Evolutionary conservation across 116 monocot genomes (phyloP), one percentile per base, ranked within the genome.

Genomic region (Posidonia oceanica): DNA sequence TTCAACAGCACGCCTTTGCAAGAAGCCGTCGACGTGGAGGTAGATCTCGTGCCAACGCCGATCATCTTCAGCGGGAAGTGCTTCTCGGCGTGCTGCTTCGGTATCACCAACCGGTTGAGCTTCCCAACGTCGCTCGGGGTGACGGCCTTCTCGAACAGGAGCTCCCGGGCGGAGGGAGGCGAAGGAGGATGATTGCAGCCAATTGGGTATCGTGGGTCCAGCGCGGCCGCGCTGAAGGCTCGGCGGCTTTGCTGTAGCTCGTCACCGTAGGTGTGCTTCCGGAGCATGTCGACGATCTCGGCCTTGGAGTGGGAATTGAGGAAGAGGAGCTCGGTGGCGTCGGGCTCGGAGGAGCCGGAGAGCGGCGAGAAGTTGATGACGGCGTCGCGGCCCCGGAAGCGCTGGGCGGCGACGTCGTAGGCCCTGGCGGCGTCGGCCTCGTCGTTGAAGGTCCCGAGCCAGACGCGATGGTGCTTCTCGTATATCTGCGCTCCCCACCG

Each of bases 401-500:
- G 78, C 74, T 80, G 81, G 37, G 86, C 90, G 17, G 90, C 86
- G 63, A 76, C 78, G 77, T 86, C 90, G 76, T 90, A 90, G 72
- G 84, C 84, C 14, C 75, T 59, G 2, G 91, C 91, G 10, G 91
- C 87, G 55, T 80, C 87, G 3, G 63, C 44, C 71, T 91, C 82
- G 36, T 66, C 76, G 71, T 80, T 77, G 82, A 91, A 91, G 66
- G 91, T 91, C 52, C 91, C 91, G 21, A 91, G 87, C 91, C 91
- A 91, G 5, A 91, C 87, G 17, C 90, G 84, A 52, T 80, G 77
- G 86, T 90, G 86, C 74, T 81, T 76, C 81, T 86, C 83, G 86
- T 90, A 90, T 75, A 90, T 90, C 82, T 90, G 86, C 3, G 90
- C 86, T 6, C 90, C 90, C 90, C 90, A 90, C 16, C 85, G 75